These are phyloP conservation scores for Albifimbria verrucaria DNA, from an alignment of 2,329 filamentous ascomycete genomes.

Conservation along the genomic window DNA sequence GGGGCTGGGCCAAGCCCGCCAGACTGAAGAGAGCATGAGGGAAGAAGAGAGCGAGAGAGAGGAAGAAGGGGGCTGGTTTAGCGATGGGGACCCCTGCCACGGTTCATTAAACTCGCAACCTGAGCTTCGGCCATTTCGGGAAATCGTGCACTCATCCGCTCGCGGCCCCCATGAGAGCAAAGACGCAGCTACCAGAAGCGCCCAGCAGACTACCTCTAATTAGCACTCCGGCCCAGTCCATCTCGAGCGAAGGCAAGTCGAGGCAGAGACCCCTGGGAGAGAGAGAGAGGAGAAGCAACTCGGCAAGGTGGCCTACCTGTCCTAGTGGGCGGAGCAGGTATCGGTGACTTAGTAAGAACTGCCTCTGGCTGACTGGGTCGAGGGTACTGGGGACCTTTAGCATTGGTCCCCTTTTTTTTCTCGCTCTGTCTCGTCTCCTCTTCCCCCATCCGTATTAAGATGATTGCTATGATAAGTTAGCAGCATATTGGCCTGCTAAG, in stretches of 20 bases:
- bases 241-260: too few species aligned
- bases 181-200: too few species aligned
- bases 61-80: not conserved
- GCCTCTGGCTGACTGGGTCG: not conserved
- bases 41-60: not conserved
- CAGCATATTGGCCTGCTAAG: too few species aligned
- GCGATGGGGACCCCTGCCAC: not conserved
- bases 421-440: not conserved
- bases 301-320: too few species aligned
- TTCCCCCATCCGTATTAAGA: too few species aligned
- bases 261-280: too few species aligned
- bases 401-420: not conserved
- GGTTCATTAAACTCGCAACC: not conserved
- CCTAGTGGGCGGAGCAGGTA: not conserved
- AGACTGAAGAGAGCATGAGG: not conserved
- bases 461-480: too few species aligned
- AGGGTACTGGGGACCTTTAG: not conserved
- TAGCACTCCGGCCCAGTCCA: too few species aligned
- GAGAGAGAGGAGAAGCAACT: too few species aligned
- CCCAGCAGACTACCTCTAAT: too few species aligned
- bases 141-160: not conserved
- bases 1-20: not conserved
- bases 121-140: not conserved
- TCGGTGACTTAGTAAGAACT: not conserved
- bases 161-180: too few species aligned